These are phyloP conservation scores for Rhododendron mucronatum DNA, from an alignment of 148 eudicot genomes.

Conservation along the genomic window DNA sequence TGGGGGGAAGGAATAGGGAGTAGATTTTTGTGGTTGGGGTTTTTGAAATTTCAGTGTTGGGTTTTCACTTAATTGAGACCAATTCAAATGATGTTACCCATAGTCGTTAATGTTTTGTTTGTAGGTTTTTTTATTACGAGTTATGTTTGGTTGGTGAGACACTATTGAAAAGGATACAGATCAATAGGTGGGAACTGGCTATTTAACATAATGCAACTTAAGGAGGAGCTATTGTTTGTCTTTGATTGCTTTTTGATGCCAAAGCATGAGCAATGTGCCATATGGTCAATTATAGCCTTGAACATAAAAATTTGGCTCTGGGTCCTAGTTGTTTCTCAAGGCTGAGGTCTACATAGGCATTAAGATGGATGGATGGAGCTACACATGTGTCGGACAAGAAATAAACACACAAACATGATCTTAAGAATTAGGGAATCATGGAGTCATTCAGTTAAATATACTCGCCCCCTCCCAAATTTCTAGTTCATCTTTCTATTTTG, in stretches of 20 bases:
- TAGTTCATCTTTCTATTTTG: background rate
- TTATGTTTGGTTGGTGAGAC: background rate
- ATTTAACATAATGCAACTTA: background rate
- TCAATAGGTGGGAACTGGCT: background rate
- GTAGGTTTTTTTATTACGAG: background rate
- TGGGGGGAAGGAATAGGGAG: background rate
- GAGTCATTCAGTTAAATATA: background rate
- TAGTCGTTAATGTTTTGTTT: background rate
- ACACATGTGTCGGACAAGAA: background rate
- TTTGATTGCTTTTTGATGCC: background rate
- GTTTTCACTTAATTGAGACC: background rate
- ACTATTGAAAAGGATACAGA: background rate
- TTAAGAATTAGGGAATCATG: background rate
- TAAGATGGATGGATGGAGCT: background rate
- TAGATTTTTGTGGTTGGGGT: background rate
- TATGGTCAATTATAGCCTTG: background rate
- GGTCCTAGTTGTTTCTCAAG: background rate
- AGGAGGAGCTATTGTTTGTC: background rate
- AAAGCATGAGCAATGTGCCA: background rate
- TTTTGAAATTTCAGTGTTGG: background rate
- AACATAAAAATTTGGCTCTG: background rate
- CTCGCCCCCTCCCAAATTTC: background rate
- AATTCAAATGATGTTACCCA: background rate
- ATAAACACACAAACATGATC: background rate
- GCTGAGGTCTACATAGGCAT: background rate